Base-by-base conservation (phyloP, 257 asterid species). In the Gynochthodes officinalis region DNA sequence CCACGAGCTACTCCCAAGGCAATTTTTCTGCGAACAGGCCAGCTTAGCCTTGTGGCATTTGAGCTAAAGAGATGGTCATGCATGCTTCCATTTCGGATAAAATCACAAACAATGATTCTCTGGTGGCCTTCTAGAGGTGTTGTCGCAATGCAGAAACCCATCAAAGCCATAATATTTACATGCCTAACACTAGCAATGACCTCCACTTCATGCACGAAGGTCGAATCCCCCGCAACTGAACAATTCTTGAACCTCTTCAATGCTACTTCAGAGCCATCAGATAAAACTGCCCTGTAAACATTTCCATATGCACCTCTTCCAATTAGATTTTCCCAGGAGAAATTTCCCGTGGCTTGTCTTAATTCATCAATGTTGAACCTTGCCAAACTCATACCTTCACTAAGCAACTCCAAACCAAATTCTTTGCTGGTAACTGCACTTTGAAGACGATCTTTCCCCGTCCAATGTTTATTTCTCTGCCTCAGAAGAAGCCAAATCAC, bases 131-230 rank as follows among this genome's bases (percentile, higher is more conserved):
- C 74, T 27, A 7, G 33, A 5, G 33, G 79, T 46, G 69, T 42
- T 23, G 79, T 67, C 9, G 69, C 53, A 15, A 16, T 57, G 46
- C 74, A 75, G 62, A 67, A 67, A 35, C 79, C 79, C 46, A 63
- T 67, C 52, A 75, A 21, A 1, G 61, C 69, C 23, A 75, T 52
- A 57, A 75, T 42, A 59, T 75, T 67, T 19, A 75, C 74, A 42
- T 75, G 79, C 74, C 79, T 44, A 44, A 75, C 48, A 44, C 78
- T 75, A 7, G 78, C 78, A 53, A 75, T 75, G 25, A 67, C 78
- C 28, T 75, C 73, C 5, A 75, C 67, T 57, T 75, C 74, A 40
- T 67, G 78, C 19, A 23, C 16, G 44, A 75, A 75, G 35, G 46
- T 44, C 2, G 68, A 69, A 57, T 67, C 73, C n/a, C 78, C 78